phyloP scores from a whole-genome alignment of 2,329 filamentous ascomycete species.

The Ceratocystiopsis minuta region DNA sequence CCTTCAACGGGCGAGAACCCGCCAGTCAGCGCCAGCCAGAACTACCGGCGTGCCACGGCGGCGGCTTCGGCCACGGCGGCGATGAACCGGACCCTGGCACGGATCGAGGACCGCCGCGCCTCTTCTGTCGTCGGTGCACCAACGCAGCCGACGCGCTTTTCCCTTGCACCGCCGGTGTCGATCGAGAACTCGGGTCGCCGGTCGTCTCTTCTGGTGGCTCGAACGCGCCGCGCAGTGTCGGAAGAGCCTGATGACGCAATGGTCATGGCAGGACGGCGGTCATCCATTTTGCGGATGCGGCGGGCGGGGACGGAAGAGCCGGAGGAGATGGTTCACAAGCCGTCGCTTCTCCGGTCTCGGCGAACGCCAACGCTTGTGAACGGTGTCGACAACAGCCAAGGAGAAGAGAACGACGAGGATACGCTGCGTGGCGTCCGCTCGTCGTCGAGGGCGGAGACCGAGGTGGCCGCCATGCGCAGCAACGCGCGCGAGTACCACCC shows the following conservation, averaged over 20 bases:
- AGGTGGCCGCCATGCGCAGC: constrained; percentile 24
- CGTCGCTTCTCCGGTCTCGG: constrained; percentile 26
- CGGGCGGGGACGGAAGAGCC: constrained; percentile 31
- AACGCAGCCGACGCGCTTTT: constrained; percentile 25
- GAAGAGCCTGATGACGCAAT: constrained; percentile 25
- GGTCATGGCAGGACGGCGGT: constrained; percentile 17
- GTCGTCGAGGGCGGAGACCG: constrained; percentile 40
- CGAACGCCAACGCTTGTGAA: constrained; percentile 25
- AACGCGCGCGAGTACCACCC: constrained; percentile 13
- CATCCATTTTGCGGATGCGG: constrained; percentile 17
- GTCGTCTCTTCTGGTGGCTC: constrained; percentile 28
- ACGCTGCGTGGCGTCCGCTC: constrained; percentile 25
- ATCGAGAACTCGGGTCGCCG: constrained; percentile 27
- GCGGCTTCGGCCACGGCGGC: background rate
- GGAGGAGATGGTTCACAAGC: constrained; percentile 29
- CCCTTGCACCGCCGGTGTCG: constrained; percentile 21
- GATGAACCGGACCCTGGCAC: constrained; percentile 15
- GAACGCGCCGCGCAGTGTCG: constrained; percentile 27
- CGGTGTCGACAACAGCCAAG: constrained; percentile 28
- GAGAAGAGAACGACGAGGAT: background rate
- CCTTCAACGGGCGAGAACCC: constrained; percentile 1
- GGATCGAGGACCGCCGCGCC: constrained; percentile 31
- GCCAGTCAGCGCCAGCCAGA: constrained; percentile 16
- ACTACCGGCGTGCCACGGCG: constrained; percentile 27
- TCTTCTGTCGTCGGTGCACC: constrained; percentile 24